Evolutionary conservation across 805 yeast species (phyloP).

Genomic region (Saitoella complicata): DNA sequence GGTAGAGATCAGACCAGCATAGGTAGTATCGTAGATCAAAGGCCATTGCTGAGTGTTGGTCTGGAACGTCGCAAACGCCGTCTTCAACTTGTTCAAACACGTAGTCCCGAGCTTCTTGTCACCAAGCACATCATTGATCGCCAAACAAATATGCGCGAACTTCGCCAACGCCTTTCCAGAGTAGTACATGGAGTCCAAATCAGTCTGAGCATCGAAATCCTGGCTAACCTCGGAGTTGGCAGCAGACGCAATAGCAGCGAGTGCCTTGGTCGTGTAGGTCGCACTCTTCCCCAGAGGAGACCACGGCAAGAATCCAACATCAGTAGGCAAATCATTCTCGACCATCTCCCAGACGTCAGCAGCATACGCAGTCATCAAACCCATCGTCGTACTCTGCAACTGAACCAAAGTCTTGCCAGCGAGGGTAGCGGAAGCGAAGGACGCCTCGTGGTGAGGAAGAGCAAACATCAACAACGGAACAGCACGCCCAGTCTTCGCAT

Average conservation of each 20-base stretch:
- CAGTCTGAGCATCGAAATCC: slow-evolving; percentile 41
- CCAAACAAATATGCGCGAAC: slow-evolving; percentile 73
- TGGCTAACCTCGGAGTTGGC: slow-evolving; percentile 38
- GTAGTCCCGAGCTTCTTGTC: slow-evolving; percentile 35
- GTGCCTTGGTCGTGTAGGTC: slow-evolving; percentile 25
- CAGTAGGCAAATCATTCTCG: slow-evolving; percentile 25
- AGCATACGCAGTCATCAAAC: slow-evolving; percentile 24
- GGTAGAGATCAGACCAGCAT: slow-evolving; percentile 48
- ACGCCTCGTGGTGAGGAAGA: slow-evolving; percentile 46
- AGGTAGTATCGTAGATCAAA: slow-evolving; percentile 49
- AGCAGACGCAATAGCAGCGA: slow-evolving; percentile 27
- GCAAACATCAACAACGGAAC: slow-evolving; percentile 39
- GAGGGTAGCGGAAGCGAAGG: slow-evolving; percentile 21
- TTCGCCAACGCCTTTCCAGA: slow-evolving; percentile 81
- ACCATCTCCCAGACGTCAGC: slow-evolving; percentile 20
- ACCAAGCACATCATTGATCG: slow-evolving; percentile 46
- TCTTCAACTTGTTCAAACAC: slow-evolving; percentile 42
- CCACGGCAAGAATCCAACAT: slow-evolving; percentile 45
- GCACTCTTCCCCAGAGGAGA: slow-evolving; percentile 28
- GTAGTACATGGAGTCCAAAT: slow-evolving; percentile 74
- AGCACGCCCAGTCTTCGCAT: slow-evolving; percentile 27
- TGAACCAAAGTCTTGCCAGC: slow-evolving; percentile 13
- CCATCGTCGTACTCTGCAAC: slow-evolving; percentile 34
- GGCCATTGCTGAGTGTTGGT: slow-evolving; percentile 55
- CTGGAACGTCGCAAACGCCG: slow-evolving; percentile 54